Evolutionary conservation across 345 rosid genomes (phyloP), one percentile per base, ranked within the genome.

Genomic region (Eucalyptus caleyi): DNA sequence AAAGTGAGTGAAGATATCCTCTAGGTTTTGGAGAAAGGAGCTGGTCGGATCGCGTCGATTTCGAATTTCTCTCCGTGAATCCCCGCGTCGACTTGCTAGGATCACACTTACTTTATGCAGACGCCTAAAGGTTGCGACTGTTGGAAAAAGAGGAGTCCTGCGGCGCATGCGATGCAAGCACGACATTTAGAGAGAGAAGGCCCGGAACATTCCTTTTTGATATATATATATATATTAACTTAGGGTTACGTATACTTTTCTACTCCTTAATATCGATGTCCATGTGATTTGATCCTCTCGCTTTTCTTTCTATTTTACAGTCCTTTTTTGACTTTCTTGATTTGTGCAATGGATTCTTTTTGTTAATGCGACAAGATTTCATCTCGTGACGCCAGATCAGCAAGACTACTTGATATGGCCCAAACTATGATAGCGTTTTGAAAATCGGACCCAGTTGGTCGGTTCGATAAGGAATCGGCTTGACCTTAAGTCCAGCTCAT

Each of bases 351-450:
- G 6, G 12, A 9, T 24, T 56, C 3, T 56, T 56, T 56, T 26
- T 23, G 27, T 56, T 9, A 56, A 24, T 56, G 62, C 12, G 30
- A 0, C 3, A 24, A 24, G 62, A 56, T 24, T 56, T 56, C 6
- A 11, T 5, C 6, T 10, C 62, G 30, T 23, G 62, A 10, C 30
- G 6, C 13, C 6, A 24, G 27, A 56, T 56, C 13, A 9, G 13
- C 62, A 24, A 9, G 30, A 24, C 13, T 56, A 24, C 27, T 24
- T 3, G 11, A 24, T 13, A 56, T 56, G 27, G 13, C 62, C 62
- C 3, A 56, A 1, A 1, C 0, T 56, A 56, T 2, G 13, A 1
- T 56, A 24, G 30, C 30, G 0, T 56, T 56, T 56, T 56, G 30
- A 56, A 56, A 56, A 56, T 56, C 3, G 6, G 62, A 56, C 30